Evolutionary conservation across 192 early-diverging fungal genomes (phyloP).

Genomic region (Backusella psychrophila): DNA sequence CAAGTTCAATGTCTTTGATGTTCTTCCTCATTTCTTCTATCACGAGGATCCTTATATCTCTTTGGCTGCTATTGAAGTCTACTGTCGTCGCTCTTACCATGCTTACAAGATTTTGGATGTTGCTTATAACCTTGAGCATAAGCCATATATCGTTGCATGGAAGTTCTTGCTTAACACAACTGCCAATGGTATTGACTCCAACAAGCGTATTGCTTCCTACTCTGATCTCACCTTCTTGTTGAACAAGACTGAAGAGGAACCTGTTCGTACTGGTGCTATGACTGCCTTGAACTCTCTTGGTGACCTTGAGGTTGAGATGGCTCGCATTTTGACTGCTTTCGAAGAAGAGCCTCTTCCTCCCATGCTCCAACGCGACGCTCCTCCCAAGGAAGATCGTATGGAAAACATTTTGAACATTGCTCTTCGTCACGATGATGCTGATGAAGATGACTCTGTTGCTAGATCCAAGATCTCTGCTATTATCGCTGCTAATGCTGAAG

Average conservation of each 20-base stretch:
- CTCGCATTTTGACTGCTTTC: constrained; percentile 61
- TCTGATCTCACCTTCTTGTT: constrained; percentile 81
- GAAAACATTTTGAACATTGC: constrained; percentile 89
- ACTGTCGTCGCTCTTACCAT: constrained; percentile 96
- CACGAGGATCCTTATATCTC: constrained; percentile 75
- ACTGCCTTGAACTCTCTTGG: constrained; percentile 67
- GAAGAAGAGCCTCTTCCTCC: constrained; percentile 33
- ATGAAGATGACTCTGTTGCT: constrained; percentile 67
- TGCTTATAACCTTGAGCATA: constrained; percentile 63
- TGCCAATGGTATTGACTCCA: constrained; percentile 39
- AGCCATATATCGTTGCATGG: constrained; percentile 74
- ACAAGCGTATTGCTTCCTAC: constrained; percentile 73
- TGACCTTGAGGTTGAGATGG: constrained; percentile 67
- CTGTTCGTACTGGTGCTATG: constrained; percentile 86
- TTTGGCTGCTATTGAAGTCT: constrained; percentile 91
- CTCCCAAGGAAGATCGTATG: constrained; percentile 35
- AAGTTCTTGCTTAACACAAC: constrained; percentile 64
- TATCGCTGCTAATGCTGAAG: constrained; percentile 52
- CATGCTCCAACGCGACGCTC: constrained; percentile 14
- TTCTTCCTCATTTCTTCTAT: constrained; percentile 92
- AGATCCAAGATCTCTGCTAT: constrained; percentile 62
- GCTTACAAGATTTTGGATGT: constrained; percentile 92
- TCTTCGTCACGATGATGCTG: constrained; percentile 60
- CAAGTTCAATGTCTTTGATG: constrained; percentile 94
- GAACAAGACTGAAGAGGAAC: constrained; percentile 67